phyloP scores from a whole-genome alignment of 208 protist species.

The Crithidia sp. region DNA sequence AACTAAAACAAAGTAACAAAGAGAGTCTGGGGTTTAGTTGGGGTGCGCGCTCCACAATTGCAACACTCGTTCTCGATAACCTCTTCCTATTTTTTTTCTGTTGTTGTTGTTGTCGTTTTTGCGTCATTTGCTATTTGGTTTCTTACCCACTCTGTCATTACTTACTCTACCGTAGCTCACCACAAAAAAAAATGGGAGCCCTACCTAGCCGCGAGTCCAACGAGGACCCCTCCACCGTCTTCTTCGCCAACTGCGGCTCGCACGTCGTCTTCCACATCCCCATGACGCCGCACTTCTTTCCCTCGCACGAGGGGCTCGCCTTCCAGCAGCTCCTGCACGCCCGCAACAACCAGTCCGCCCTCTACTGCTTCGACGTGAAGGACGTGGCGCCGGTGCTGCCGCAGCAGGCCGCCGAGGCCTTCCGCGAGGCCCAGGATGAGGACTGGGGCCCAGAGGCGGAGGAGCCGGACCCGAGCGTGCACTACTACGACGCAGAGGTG shows the following conservation, averaged over 20 bases:
- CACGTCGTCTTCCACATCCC: constrained; percentile 52
- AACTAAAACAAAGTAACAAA: too few relatives aligned
- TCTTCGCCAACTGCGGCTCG: constrained; percentile 49
- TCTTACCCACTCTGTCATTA: too few relatives aligned
- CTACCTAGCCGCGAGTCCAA: constrained; percentile 63
- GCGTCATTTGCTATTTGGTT: background rate
- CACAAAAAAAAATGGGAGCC: constrained; percentile 41
- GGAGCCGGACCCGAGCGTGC: constrained; percentile 44
- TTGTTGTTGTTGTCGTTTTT: constrained; percentile 4
- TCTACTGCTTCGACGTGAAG: constrained; percentile 59
- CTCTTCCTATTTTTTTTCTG: background rate
- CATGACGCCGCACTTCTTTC: constrained; percentile 65
- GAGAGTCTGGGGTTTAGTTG: too few relatives aligned
- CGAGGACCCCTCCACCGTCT: constrained; percentile 49
- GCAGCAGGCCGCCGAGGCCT: constrained; percentile 26
- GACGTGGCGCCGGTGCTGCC: constrained; percentile 29
- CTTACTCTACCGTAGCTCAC: too few relatives aligned
- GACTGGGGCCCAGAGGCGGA: constrained; percentile 46
- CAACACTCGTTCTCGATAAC: too few relatives aligned
- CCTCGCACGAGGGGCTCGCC: constrained; percentile 37
- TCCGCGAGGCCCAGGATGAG: constrained; percentile 26
- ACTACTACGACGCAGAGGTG: constrained; percentile 47
- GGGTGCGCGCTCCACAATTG: too few relatives aligned
- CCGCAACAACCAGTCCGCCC: constrained; percentile 52
- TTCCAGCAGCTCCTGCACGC: constrained; percentile 61